Evolutionary conservation across 768 basidiomycete genomes (phyloP), one percentile per base, ranked within the genome.

Genomic region (Boletus subparvulus): DNA sequence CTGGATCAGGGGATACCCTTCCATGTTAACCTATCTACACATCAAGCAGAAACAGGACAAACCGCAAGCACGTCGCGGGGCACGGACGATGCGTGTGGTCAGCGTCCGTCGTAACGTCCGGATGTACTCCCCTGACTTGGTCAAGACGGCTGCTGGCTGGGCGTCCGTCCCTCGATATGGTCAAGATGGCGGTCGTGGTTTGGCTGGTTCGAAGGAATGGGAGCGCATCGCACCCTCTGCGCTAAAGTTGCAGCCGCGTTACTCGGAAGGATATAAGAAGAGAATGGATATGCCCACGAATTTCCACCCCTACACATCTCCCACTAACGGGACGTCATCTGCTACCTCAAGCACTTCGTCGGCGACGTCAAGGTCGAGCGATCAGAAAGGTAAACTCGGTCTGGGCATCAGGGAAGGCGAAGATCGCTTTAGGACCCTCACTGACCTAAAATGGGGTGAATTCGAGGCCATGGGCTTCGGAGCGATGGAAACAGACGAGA

Each of bases 371-470:
- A 64, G 66, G 1, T 60, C 74, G 6, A 64, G 66, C 36, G 72
- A 73, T 19, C 69, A 71, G 44, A 65, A 61, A 17, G 65, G 74
- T 8, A 68, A 74, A 0, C 61, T 47, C 13, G 74, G 66, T 30
- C 63, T 62, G 52, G 76, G 74, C 9, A 66, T 55, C 11, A 75
- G 78, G 41, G 74, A 78, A 40, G 79, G 80, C 13, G 87, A 87
- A 58, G 88, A 88, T 54, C 79, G 86, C 12, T 96, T 91, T 73
- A 80, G 85, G 52, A 92, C 84, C 57, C 68, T 95, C 61, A 90
- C 92, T 0, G 92, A 96, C 55, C 74, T 94, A 59, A 89, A 87
- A 65, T 97, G 94, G 94, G 92, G 92, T 8, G 86, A 90, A 68
- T 98, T 97, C 65, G 92, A 95, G 77, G 74, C 80, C 39, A 79